Evolutionary conservation across 225 moss, liverwort and hornwort species (phyloP).

Genomic region (Anthoceros angustus): DNA sequence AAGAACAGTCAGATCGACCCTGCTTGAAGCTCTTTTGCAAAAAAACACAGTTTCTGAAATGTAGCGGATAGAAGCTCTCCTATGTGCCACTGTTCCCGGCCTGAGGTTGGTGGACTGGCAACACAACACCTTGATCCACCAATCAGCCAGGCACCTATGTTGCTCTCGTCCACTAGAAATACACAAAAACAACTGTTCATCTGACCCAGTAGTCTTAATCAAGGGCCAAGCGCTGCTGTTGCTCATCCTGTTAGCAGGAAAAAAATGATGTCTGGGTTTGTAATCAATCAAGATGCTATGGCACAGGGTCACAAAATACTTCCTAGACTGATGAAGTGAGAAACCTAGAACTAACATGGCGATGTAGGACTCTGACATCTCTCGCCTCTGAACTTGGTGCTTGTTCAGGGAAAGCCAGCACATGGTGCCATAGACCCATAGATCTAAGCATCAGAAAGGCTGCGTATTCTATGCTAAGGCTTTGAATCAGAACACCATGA

Average conservation of each 20-base stretch:
- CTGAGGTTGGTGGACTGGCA: neutral
- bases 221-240: neutral
- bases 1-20: neutral
- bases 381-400: neutral
- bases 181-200: slow-evolving; percentile 1
- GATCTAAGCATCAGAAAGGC: no score
- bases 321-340: neutral
- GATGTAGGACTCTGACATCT: neutral
- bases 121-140: slow-evolving; percentile 3
- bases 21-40: neutral
- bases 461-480: no score
- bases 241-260: slow-evolving; percentile 4
- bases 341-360: neutral
- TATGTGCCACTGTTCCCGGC: slow-evolving; percentile 2
- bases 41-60: neutral
- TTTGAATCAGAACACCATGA: no score
- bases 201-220: neutral
- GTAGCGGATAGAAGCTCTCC: neutral
- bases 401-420: neutral
- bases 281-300: slow-evolving; percentile 6
- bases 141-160: slow-evolving; percentile 5
- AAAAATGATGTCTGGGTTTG: slow-evolving; percentile 1
- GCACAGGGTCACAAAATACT: slow-evolving; percentile 5
- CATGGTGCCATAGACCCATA: neutral
- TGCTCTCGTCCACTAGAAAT: neutral